A percentile compares a stretch with the other conserved stretches of the same genome.
Evolutionary conservation across 352 stramenopile genomes (phyloP).

Genomic region (Bremia lactucae): DNA sequence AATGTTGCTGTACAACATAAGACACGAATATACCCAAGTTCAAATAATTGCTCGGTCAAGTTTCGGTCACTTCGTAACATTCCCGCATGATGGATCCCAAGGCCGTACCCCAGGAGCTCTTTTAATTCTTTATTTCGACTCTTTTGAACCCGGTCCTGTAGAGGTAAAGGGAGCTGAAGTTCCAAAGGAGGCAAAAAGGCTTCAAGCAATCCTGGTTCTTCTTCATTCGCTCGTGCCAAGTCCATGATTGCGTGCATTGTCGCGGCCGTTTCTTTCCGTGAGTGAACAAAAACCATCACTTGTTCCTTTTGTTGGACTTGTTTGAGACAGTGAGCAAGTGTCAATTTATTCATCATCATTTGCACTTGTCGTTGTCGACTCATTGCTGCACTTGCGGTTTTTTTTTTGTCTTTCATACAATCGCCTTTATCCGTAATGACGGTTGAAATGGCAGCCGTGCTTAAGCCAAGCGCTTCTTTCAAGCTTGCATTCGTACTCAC

Average conservation of each 20-base stretch:
- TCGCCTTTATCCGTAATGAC: conserved; percentile 42
- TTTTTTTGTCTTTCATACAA: conserved; percentile 29
- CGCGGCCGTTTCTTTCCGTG: conserved; percentile 93
- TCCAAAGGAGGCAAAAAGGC: conserved; percentile 48
- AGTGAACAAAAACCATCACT: conserved; percentile 99
- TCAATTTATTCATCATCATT: conserved; percentile 82
- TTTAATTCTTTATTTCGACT: conserved; percentile 92
- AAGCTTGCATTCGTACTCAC: conserved; percentile 74
- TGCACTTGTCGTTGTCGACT: conserved; percentile 52
- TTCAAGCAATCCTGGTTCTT: conserved; percentile 41
- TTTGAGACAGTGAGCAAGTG: conserved; percentile 53
- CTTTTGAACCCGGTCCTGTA: conserved; percentile 81
- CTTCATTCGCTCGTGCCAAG: conserved; percentile 60
- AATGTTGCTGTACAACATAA: conserved; percentile 98
- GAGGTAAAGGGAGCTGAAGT: conserved; percentile 37
- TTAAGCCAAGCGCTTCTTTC: conserved; percentile 53
- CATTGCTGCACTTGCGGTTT: conserved; percentile 29
- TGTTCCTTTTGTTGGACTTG: conserved; percentile 64
- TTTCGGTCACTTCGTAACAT: conserved; percentile 93
- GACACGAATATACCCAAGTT: conserved; percentile 92
- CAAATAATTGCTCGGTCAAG: conserved; percentile 96
- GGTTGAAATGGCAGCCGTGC: conserved; percentile 30
- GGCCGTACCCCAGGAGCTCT: conserved; percentile 88
- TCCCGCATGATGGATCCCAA: conserved; percentile 97
- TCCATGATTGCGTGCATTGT: conserved; percentile 92